A percentile compares a stretch with the other conserved stretches of the same genome.
Conservation (phyloP, 768 basidiomycete species). For the Podaxis rugospora region DNA sequence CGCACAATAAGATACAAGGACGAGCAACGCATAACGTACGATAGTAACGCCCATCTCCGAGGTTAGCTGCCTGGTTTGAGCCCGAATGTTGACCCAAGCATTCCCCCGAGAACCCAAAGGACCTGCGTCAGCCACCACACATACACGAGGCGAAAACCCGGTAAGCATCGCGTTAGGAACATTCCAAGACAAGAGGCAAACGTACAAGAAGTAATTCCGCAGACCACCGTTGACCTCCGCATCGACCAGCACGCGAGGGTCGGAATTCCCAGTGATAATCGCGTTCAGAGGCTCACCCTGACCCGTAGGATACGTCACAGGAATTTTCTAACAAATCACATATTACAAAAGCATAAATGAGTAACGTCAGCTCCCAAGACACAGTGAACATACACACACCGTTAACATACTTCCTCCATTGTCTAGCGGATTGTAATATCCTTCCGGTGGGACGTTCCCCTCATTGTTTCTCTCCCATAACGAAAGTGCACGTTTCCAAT, state of each 20-base stretch:
- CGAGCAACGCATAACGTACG: constrained; percentile 38
- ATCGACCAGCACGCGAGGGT: constrained; percentile 61
- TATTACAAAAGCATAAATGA: background rate
- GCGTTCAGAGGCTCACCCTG: constrained; percentile 86
- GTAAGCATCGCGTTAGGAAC: background rate
- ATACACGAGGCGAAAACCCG: background rate
- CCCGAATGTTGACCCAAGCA: constrained; percentile 83
- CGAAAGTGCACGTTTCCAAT: constrained; percentile 13
- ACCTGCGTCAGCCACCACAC: constrained; percentile 33
- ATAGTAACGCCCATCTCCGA: constrained; percentile 80
- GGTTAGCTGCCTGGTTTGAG: constrained; percentile 60
- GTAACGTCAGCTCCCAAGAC: background rate
- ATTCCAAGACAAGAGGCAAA: constrained; percentile 12
- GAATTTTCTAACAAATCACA: constrained; percentile 36
- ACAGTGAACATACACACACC: constrained; percentile 34
- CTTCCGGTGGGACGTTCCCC: constrained; percentile 41
- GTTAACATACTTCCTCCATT: constrained; percentile 69
- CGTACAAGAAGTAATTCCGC: constrained; percentile 78
- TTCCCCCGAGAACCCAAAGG: constrained; percentile 68
- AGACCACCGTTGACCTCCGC: constrained; percentile 63
- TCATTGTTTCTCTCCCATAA: background rate
- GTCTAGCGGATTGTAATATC: constrained; percentile 54
- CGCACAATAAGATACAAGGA: background rate
- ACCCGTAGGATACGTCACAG: constrained; percentile 58
- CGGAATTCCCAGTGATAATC: constrained; percentile 76